phyloP scores from a whole-genome alignment of 1,284 basidiomycete species.

The Mrakiaceae sp. region DNA sequence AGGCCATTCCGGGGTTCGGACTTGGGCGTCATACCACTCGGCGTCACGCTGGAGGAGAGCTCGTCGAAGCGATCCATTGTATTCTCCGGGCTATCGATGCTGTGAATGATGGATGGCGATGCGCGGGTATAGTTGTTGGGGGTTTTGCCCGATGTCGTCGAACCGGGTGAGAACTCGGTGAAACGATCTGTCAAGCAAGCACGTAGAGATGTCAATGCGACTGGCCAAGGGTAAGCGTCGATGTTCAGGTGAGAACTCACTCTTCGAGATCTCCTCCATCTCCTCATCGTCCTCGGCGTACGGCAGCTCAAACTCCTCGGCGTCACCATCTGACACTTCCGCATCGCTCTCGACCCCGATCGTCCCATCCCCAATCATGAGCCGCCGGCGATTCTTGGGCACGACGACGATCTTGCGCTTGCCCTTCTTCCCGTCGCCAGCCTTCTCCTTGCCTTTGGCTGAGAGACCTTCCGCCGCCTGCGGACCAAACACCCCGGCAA shows the following conservation, averaged over 20 bases:
- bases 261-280: constrained; percentile 23
- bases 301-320: constrained; percentile 24
- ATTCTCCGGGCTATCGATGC: neutral
- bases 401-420: constrained; percentile 39
- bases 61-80: neutral
- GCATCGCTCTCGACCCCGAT: constrained; percentile 23
- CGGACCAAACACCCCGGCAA: constrained; percentile 82
- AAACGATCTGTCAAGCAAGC: neutral
- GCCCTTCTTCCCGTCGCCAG: neutral
- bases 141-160: constrained; percentile 1
- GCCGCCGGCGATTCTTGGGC: constrained; percentile 43
- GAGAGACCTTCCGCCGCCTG: constrained; percentile 31
- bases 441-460: constrained; percentile 18
- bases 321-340: constrained; percentile 38
- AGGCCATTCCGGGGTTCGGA: neutral
- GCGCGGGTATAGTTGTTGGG: neutral
- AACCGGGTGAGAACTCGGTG: neutral
- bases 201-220: too few relatives aligned
- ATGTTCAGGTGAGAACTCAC: neutral
- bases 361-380: constrained; percentile 54
- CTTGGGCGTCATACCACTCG: neutral
- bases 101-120: neutral
- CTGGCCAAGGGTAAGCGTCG: neutral
- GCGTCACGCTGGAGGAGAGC: neutral
- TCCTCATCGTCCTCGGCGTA: constrained; percentile 14